Evolutionary conservation across 2,329 filamentous ascomycete genomes (phyloP), one percentile per base, ranked within the genome.

Genomic region (Paecilomyces sp.): DNA sequence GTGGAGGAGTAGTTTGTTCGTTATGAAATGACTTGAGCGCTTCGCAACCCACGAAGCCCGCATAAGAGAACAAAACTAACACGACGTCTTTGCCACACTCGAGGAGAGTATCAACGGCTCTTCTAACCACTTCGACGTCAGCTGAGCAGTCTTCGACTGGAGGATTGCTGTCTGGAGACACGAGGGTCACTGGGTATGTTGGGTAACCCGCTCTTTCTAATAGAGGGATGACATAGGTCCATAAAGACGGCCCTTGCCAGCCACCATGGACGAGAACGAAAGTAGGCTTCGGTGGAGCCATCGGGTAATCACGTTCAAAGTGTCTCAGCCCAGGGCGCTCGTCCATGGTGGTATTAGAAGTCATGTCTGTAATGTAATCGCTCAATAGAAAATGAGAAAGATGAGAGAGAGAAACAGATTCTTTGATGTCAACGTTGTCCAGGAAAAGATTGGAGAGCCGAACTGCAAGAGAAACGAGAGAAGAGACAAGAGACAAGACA

Each of bases 61-160:
- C 63, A 50, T 66, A 67, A 47, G 59, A 62, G 54, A 66, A 64
- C 18, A 63, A 55, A 1, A 65, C 63, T 51, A 66, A 33, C 15
- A 67, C 55, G 2, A 63, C 60, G 55, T 66, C 59, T 18, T 57
- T 57, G 28, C 60, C 61, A 8, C 54, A 56, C 24, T 65, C 63
- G 11, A 65, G 54, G 1, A 65, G 56, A 1, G 57, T 55, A n/a
- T 62, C 61, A 31, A 66, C 56, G 28, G 57, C 52, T 8, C 36
- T 22, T 6, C 57, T 58, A 3, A 66, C 56, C 13, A 55, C 33
- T 3, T 57, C 54, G 34, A 63, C 58, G 36, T 66, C 64, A 24
- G 47, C 56, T 50, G 52, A 54, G 31, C 56, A 60, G 34, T 60
- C 58, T 2, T 53, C 56, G 3, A 57, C 25, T 12, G 56, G 33